phyloP scores from a whole-genome alignment of 352 stramenopile species.

The Pythium myriotylum region DNA sequence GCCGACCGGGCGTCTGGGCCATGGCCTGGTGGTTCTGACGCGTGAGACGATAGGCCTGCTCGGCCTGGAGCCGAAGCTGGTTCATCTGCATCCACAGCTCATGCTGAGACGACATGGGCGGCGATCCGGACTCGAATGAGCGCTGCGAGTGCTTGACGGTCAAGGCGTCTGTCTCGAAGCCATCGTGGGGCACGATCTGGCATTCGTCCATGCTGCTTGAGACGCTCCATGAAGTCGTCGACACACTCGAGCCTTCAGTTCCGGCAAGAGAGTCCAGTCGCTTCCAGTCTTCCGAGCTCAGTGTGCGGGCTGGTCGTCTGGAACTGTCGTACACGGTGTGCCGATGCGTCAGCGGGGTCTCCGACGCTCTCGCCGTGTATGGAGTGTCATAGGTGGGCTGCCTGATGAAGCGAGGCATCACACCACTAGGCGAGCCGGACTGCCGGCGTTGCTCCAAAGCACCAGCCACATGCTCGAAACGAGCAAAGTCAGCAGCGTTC shows the following conservation, averaged over 20 bases:
- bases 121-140: not conserved
- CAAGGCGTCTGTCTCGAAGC: not conserved
- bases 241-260: too few relatives aligned
- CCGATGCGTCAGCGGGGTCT: too few relatives aligned
- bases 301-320: too few relatives aligned
- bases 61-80: slow-evolving; percentile 14
- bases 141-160: not conserved
- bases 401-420: not conserved
- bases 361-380: too few relatives aligned
- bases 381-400: too few relatives aligned
- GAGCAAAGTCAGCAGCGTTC: slow-evolving; percentile 5
- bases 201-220: too few relatives aligned
- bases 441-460: not conserved
- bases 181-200: too few relatives aligned
- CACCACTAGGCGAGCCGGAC: not conserved
- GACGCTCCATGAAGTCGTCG: too few relatives aligned
- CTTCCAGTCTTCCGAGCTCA: too few relatives aligned
- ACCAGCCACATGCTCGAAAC: not conserved
- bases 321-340: too few relatives aligned
- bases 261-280: too few relatives aligned
- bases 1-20: not conserved
- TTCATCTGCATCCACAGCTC: slow-evolving; percentile 17
- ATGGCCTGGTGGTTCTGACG: slow-evolving; percentile 12
- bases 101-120: not conserved
- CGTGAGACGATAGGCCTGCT: slow-evolving; percentile 23